Base-by-base conservation (phyloP, 164 flowering plant genomes). In the Echeveria elegans region DNA sequence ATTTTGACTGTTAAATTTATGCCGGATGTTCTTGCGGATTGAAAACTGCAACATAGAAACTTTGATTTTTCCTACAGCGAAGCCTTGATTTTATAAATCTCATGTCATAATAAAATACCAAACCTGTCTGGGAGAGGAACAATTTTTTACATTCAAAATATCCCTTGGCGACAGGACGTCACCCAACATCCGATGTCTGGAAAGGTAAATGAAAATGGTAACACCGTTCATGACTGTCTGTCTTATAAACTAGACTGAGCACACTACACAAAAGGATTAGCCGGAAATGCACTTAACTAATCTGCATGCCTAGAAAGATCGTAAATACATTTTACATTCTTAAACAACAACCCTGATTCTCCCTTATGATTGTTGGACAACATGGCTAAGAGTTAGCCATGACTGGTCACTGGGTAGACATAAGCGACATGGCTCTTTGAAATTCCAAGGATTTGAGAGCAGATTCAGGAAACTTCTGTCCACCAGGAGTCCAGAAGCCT, bases 401-500 rank as follows among this genome's bases (percentile, higher is more conserved):
- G n/a, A 23, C 41, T 5, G 11, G 24, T n/a, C 32, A 52, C 80
- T 82, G 76, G 66, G 82, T 74, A 36, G 92, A 76, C 71, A 85
- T 68, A 67, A 69, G 62, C 6, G 96, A 86, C 89, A 92, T 84
- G 59, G 96, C 90, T 70, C 82, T 71, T 68, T 81, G 78, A 48
- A 92, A 83, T 41, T 88, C 89, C 66, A 87, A 63, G 11, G 90
- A 81, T 45, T 79, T 76, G 38, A 86, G 78, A 16, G 92, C 79
- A 1, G 90, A 79, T 36, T 82, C 80, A 0, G 90, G 84, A 71
- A 88, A 86, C 63, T 68, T 81, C 45, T 74, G 76, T 36, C 80
- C 80, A 56, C 71, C 81, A 0, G 96, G 93, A 53, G 85, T 65
- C 92, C 90, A 88, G 16, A 92, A 52, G 31, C 85, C 82, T 24